phyloP scores from a whole-genome alignment of 768 basidiomycete genomes.

The Lepiota subincarnata region DNA sequence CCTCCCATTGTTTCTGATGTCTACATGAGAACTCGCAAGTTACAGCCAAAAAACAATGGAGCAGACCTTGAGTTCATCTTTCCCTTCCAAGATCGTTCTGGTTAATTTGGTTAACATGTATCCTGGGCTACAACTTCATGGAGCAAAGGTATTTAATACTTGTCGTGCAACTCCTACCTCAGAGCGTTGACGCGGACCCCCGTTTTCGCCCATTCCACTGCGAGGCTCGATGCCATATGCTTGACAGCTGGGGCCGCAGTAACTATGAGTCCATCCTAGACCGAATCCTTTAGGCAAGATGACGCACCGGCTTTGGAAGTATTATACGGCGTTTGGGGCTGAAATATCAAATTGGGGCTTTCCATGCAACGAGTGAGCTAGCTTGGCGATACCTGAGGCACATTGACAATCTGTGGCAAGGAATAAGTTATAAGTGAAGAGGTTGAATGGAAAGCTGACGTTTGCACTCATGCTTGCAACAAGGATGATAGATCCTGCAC shows the following conservation, averaged over 20 bases:
- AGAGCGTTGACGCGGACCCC: constrained; percentile 83
- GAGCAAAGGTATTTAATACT: not conserved
- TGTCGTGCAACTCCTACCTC: constrained; percentile 40
- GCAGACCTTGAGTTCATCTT: constrained; percentile 70
- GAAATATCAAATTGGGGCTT: constrained; percentile 6
- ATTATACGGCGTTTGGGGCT: constrained; percentile 94
- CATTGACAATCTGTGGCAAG: constrained; percentile 67
- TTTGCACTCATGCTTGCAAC: constrained; percentile 90
- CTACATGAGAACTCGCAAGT: constrained; percentile 5
- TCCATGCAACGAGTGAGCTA: not conserved
- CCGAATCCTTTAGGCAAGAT: not conserved
- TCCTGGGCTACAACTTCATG: constrained; percentile 56
- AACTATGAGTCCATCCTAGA: not conserved
- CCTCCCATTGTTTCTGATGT: constrained; percentile 75
- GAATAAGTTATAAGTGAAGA: constrained; percentile 7
- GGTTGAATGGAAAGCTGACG: constrained; percentile 34
- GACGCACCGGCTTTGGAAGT: constrained; percentile 83
- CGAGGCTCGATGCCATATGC: constrained; percentile 90
- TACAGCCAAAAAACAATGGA: not conserved
- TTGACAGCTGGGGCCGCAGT: constrained; percentile 60
- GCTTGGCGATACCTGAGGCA: constrained; percentile 64
- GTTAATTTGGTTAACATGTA: constrained; percentile 95
- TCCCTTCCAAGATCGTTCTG: constrained; percentile 70
- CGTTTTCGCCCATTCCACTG: constrained; percentile 93
- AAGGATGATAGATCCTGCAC: constrained; percentile 78